Evolutionary conservation across 495 filamentous ascomycete genomes (phyloP), one percentile per base, ranked within the genome.

Genomic region (Durotheca rogersii): DNA sequence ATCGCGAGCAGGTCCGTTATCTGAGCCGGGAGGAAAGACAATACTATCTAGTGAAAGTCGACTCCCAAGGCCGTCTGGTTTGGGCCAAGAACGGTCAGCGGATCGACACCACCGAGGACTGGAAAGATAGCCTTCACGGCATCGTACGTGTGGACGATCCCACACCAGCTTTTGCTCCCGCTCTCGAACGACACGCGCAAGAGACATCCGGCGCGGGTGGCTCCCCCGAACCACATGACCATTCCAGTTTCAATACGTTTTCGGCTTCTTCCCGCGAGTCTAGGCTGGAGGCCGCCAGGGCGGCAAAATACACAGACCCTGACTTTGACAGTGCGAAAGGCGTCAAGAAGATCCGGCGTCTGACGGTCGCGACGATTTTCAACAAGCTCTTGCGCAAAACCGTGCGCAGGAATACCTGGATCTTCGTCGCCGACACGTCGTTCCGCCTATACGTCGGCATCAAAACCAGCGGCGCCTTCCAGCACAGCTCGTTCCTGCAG

Each of bases 361-460:
- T 88, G n/a, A 85, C 79, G 3, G 83, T 84, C 2, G 76, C 80
- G 3, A 82, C 80, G 0, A 74, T 93, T 4, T 73, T 89, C 56
- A 85, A 89, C 61, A 83, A 83, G 44, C 70, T 91, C 7, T 76
- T 90, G 2, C 79, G 86, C 27, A 84, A 83, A 37, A 78, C 83
- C 1, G 81, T 86, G 5, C 81, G 80, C 58, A 88, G 84, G 53
- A 87, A 87, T 58, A 91, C 85, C 21, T 96, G 90, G 90, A 91
- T 96, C 31, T 96, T 94, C 60, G 90, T 88, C 15, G 84, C 85
- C 23, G 90, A 96, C 68, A 92, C 88, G 0, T 86, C 82, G 1
- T 92, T 89, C 58, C 81, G 91, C 6, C 73, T 96, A 0, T 95
- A 96, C 70, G 80, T 95, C 29, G 90, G 89, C 34, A 93, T 96